A percentile compares a stretch with the other conserved stretches of the same genome.
Evolutionary conservation across 2,329 filamentous ascomycete genomes (phyloP).

Genomic region (Pseudogymnoascus sp.): DNA sequence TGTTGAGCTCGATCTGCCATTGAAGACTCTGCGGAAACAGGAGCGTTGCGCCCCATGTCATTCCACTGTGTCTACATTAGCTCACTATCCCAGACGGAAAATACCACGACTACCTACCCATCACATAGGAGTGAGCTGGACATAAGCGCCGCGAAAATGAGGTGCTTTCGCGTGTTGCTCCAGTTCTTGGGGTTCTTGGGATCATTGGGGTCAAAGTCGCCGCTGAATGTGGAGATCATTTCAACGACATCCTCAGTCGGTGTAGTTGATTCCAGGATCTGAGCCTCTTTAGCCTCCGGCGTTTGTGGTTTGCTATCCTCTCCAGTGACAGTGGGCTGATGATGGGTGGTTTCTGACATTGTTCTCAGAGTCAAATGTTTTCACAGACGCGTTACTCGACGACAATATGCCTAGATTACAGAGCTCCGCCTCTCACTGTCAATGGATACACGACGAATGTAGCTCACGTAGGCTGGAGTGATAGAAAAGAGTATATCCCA

Average conservation of each 20-base stretch:
- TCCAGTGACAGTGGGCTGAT: neutral
- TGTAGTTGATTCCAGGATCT: neutral
- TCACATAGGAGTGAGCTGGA: neutral
- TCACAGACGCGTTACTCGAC: neutral
- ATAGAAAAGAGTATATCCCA: neutral
- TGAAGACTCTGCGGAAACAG: slow-evolving; percentile 33
- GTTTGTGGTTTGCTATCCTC: neutral
- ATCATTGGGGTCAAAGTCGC: neutral
- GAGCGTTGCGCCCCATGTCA: slow-evolving; percentile 36
- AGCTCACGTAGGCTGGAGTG: neutral
- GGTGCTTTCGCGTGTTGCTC: neutral
- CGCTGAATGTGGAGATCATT: neutral
- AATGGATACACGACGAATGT: neutral
- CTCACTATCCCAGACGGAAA: neutral
- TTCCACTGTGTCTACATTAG: slow-evolving; percentile 23
- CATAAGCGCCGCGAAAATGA: neutral
- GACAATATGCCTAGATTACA: neutral
- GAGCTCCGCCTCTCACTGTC: too few species aligned
- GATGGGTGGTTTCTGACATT: neutral
- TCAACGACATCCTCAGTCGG: neutral
- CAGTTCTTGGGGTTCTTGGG: neutral
- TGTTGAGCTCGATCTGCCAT: slow-evolving; percentile 29
- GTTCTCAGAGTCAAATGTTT: neutral
- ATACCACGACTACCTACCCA: neutral
- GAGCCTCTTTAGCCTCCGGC: neutral